Base-by-base conservation (phyloP, 495 filamentous ascomycete genomes). In the Penicillium mononematosum region DNA sequence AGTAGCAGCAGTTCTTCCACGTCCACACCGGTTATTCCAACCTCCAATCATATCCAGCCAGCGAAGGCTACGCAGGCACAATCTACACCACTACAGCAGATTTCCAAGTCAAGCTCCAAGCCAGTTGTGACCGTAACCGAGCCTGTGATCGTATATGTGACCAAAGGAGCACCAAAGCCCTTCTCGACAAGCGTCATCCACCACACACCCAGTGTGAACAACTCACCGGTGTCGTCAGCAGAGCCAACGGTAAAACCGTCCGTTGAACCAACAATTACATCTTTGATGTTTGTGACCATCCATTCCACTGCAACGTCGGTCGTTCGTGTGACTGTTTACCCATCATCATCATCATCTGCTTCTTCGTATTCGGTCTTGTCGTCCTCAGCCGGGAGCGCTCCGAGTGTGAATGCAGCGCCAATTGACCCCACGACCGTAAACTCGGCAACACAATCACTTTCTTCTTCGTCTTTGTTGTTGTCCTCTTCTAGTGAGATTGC, bases 141-240 rank as follows among this genome's bases (percentile, higher is more conserved):
- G 39, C 57, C 32, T 34, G 52, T 56, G 10, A 45, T 57, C 53
- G 58, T 59, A 9, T 59, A 59, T 39, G 45, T 59, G 20, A 58
- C 61, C 6, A 50, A 54, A 19, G 58, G 44, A 47, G 43, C 58
- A 6, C 53, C 45, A 41, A 19, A 22, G 12, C 49, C 63, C 34
- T 42, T 55, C 38, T 50, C 63, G 24, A 60, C 50, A 43, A 52
- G 51, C 16, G 60, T 36, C 9, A 32, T 53, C 14, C 49, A 58
- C 0, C 38, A 57, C 1, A 17, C 25, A 27, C 19, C 38, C 39
- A 31, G 10, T 53, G 8, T 22, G 8, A 43, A 16, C 6, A 19
- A 4, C 6, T 25, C 36, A n/a, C 17, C 39, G 17, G 24, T 39
- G 2, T 27, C 50, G 8, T 19, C 20, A 8, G 32, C 38, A 5